Conservation (phyloP, 257 asterid species). For the Verbascum thapsus region DNA sequence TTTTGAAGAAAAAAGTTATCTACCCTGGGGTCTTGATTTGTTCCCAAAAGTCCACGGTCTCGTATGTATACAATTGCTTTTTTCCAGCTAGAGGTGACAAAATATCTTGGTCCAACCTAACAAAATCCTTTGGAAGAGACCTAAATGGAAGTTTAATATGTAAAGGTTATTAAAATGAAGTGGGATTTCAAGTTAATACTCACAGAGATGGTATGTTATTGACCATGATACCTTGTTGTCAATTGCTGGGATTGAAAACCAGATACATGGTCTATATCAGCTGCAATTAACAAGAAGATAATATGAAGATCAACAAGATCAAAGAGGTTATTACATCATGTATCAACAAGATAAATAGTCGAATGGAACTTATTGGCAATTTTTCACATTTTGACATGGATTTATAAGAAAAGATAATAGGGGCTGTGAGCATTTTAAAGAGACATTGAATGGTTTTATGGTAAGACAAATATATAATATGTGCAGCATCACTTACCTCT, state of each 20-base stretch:
- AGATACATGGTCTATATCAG: constrained; percentile 47
- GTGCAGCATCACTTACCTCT: constrained; percentile 47
- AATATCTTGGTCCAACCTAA: constrained; percentile 87
- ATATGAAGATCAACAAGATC: constrained; percentile 23
- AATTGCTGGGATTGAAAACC: constrained; percentile 63
- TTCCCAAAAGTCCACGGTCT: constrained; percentile 87
- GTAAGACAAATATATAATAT: background rate
- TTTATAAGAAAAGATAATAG: background rate
- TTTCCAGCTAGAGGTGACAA: constrained; percentile 90
- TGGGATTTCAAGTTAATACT: constrained; percentile 17
- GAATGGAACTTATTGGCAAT: constrained; percentile 9
- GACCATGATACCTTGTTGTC: constrained; percentile 51
- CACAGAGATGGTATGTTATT: background rate
- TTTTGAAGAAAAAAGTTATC: constrained; percentile 4
- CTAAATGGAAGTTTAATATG: constrained; percentile 45
- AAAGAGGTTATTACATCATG: background rate
- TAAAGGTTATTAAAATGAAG: constrained; percentile 27
- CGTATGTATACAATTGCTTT: constrained; percentile 67
- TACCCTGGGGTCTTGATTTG: constrained; percentile 93
- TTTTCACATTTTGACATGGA: constrained; percentile 15
- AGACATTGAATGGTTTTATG: constrained; percentile 10
- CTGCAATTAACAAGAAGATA: constrained; percentile 42
- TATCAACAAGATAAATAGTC: background rate
- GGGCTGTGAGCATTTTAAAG: background rate
- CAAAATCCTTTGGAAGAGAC: constrained; percentile 71